phyloP scores from a whole-genome alignment of 129 eudicot genomes.

The Calendula officinalis region DNA sequence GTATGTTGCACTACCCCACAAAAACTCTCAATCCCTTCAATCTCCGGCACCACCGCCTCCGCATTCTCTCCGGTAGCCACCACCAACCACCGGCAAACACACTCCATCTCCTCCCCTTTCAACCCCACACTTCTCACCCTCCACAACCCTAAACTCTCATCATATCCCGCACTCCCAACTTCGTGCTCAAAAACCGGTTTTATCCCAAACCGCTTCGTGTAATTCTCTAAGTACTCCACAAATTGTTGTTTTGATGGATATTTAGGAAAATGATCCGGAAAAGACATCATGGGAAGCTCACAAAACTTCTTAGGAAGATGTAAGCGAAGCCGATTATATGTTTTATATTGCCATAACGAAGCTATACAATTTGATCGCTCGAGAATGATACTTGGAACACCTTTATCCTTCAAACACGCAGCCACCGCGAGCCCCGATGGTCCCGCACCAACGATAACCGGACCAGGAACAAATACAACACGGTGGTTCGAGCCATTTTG shows the following conservation, averaged over 20 bases:
- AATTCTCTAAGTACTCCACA: constrained; percentile 54
- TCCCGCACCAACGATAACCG: constrained; percentile 89
- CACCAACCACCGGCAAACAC: constrained; percentile 80
- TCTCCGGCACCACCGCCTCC: constrained; percentile 73
- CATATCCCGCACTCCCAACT: constrained; percentile 66
- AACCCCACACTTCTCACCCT: constrained; percentile 51
- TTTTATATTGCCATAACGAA: constrained; percentile 77
- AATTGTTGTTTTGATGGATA: constrained; percentile 86
- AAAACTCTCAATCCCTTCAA: constrained; percentile 66
- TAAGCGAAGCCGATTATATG: constrained; percentile 74
- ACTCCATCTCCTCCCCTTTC: constrained; percentile 49
- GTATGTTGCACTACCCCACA: constrained; percentile 65
- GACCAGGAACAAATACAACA: constrained; percentile 52
- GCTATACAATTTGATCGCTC: constrained; percentile 84
- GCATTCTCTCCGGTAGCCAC: constrained; percentile 99
- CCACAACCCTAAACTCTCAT: constrained; percentile 61
- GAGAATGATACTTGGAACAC: constrained; percentile 53
- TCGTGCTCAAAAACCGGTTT: constrained; percentile 58
- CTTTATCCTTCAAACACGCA: constrained; percentile 62
- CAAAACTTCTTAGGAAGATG: constrained; percentile 89
- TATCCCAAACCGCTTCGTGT: constrained; percentile 58
- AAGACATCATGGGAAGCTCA: constrained; percentile 90
- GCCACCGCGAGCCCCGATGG: constrained; percentile 83
- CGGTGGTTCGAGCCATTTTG: neutral
- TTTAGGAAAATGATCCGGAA: constrained; percentile 59